Percentiles rank a stretch among this genome's conserved stretches.
Conservation (phyloP, 129 eudicot genomes). For the Silybum marianum region DNA sequence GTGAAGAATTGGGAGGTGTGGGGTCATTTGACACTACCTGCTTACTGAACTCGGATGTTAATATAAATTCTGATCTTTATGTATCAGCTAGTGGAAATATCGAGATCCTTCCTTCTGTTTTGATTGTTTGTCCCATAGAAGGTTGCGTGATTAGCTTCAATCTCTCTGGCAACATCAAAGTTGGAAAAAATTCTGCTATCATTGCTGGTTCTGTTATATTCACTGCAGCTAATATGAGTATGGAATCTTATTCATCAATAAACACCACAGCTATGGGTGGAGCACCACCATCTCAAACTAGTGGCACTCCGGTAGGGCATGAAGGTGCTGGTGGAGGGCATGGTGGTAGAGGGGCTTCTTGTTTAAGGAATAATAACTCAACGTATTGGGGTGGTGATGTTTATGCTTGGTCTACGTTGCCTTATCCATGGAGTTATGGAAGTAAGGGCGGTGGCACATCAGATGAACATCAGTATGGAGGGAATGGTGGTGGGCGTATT, state of each 20-base stretch:
- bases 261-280: slow-evolving; percentile 81
- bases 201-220: slow-evolving; percentile 70
- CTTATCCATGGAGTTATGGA: slow-evolving; percentile 87
- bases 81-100: slow-evolving; percentile 65
- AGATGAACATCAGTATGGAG: slow-evolving; percentile 57
- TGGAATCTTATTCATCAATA: slow-evolving; percentile 64
- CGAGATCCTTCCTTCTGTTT: slow-evolving; percentile 74
- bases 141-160: slow-evolving; percentile 80
- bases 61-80: slow-evolving; percentile 46
- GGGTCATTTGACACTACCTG: slow-evolving; percentile 91
- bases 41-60: slow-evolving; percentile 56
- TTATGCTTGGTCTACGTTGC: slow-evolving; percentile 81
- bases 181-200: slow-evolving; percentile 65
- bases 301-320: slow-evolving; percentile 88
- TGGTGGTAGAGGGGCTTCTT: slow-evolving; percentile 96
- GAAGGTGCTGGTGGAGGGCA: slow-evolving; percentile 99
- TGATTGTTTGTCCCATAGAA: slow-evolving; percentile 63
- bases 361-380: slow-evolving; percentile 53
- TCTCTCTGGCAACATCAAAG: slow-evolving; percentile 72
- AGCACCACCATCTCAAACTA: slow-evolving; percentile 84
- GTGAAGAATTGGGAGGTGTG: slow-evolving; percentile 79
- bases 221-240: slow-evolving; percentile 58
- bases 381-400: slow-evolving; percentile 94
- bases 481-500: slow-evolving; percentile 90
- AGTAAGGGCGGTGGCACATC: slow-evolving; percentile 88